Conservation (phyloP, 768 basidiomycete genomes). For the Brasilioporus rufonigricans region DNA sequence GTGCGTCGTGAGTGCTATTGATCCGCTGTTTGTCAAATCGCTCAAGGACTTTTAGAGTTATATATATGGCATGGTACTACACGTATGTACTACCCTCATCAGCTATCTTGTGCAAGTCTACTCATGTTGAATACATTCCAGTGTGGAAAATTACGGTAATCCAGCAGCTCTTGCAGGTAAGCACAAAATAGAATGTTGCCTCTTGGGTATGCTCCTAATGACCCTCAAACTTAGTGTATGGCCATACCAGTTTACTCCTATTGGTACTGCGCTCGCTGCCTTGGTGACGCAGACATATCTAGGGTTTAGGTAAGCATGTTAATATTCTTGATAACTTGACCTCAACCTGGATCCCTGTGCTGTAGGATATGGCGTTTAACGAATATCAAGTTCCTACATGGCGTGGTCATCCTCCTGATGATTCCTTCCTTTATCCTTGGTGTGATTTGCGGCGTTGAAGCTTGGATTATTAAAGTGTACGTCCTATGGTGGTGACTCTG, state of each 20-base stretch:
- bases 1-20: not conserved
- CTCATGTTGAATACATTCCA: not conserved
- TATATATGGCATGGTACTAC: not conserved
- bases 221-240: not conserved
- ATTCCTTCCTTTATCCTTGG: not conserved
- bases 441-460: not conserved
- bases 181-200: not conserved
- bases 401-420: not conserved
- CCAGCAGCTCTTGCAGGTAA: not conserved
- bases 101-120: no score
- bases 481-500: slow-evolving; percentile 7
- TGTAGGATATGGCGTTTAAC: not conserved
- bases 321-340: no score
- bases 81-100: no score
- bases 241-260: not conserved
- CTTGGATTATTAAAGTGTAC: slow-evolving; percentile 25
- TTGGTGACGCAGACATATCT: not conserved
- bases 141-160: not conserved
- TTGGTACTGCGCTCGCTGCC: not conserved
- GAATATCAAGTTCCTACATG: not conserved
- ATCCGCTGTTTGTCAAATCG: not conserved
- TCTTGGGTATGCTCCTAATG: not conserved
- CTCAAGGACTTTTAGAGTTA: not conserved
- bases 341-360: no score
- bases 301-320: not conserved